Percentiles rank a stretch among this genome's conserved stretches.
Evolutionary conservation across 108 stramenopile species (phyloP).

Genomic region (Nitzschia sp.): DNA sequence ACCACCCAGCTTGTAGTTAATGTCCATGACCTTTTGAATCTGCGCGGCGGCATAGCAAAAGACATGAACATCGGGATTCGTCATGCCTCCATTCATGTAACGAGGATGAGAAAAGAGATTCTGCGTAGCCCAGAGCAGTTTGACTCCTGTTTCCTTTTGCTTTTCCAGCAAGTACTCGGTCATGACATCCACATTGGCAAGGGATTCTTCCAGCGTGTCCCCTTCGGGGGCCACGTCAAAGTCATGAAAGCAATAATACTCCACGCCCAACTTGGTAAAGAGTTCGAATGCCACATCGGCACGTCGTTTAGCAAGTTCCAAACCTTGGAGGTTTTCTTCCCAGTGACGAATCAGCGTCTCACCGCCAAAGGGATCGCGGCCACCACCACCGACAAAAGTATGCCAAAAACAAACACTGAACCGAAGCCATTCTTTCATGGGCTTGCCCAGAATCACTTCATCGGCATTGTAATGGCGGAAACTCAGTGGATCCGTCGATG

Average conservation of each 20-base stretch:
- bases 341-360: slow-evolving; percentile 53
- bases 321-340: slow-evolving; percentile 52
- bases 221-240: slow-evolving; percentile 67
- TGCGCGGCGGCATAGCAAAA: slow-evolving; percentile 60
- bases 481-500: slow-evolving; percentile 43
- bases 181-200: slow-evolving; percentile 50
- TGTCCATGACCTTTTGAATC: slow-evolving; percentile 65
- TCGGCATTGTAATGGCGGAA: slow-evolving; percentile 59
- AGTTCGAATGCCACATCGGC: slow-evolving; percentile 69
- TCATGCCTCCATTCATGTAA: slow-evolving; percentile 73
- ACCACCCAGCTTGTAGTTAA: slow-evolving; percentile 62
- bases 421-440: slow-evolving; percentile 63
- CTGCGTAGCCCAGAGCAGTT: slow-evolving; percentile 69
- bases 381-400: slow-evolving; percentile 61
- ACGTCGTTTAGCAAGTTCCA: slow-evolving; percentile 58
- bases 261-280: slow-evolving; percentile 65
- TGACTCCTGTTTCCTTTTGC: slow-evolving; percentile 62
- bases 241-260: slow-evolving; percentile 75
- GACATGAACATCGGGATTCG: slow-evolving; percentile 62
- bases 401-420: slow-evolving; percentile 76
- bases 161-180: slow-evolving; percentile 45
- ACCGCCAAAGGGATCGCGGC: slow-evolving; percentile 63
- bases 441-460: slow-evolving; percentile 57
- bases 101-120: slow-evolving; percentile 63
- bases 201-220: slow-evolving; percentile 46